Conservation (phyloP, 176 grass and related monocot species). For the Eragrostis nindensis region DNA sequence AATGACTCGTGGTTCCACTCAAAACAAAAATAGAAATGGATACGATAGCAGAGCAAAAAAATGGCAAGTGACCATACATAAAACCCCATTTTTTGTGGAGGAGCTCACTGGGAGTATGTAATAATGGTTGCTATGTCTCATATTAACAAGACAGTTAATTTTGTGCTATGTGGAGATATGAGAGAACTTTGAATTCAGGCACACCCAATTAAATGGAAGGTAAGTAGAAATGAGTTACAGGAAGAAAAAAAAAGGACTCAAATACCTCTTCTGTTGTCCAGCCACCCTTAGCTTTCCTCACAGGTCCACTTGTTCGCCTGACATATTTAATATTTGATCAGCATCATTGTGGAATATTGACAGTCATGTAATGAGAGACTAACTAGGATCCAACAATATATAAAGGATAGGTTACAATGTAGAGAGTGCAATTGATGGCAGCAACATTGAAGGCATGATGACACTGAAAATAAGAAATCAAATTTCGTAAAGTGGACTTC, state of each 20-base stretch:
- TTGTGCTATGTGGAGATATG: background rate
- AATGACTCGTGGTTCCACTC: background rate
- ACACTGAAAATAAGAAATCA: background rate
- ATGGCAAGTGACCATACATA: background rate
- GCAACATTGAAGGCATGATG: background rate
- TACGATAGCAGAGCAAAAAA: background rate
- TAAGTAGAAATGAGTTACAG: background rate
- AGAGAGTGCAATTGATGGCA: slow-evolving; percentile 12
- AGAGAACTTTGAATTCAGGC: background rate
- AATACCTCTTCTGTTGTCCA: slow-evolving; percentile 84
- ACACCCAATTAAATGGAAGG: slow-evolving; percentile 20
- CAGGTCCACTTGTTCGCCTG: slow-evolving; percentile 80
- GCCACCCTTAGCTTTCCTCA: slow-evolving; percentile 92
- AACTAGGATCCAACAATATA: slow-evolving; percentile 12
- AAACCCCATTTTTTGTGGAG: no score
- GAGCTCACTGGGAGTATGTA: no score
- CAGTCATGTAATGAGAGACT: slow-evolving; percentile 21
- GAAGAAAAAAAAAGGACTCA: slow-evolving; percentile 28
- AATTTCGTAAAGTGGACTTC: background rate
- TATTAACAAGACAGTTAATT: no score
- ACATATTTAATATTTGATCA: slow-evolving; percentile 34
- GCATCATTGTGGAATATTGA: slow-evolving; percentile 3
- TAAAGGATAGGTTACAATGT: slow-evolving; percentile 9
- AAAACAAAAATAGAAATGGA: background rate
- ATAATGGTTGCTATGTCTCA: no score